Evolutionary conservation across 108 stramenopile genomes (phyloP).

Genomic region (Heterococcus sp.): DNA sequence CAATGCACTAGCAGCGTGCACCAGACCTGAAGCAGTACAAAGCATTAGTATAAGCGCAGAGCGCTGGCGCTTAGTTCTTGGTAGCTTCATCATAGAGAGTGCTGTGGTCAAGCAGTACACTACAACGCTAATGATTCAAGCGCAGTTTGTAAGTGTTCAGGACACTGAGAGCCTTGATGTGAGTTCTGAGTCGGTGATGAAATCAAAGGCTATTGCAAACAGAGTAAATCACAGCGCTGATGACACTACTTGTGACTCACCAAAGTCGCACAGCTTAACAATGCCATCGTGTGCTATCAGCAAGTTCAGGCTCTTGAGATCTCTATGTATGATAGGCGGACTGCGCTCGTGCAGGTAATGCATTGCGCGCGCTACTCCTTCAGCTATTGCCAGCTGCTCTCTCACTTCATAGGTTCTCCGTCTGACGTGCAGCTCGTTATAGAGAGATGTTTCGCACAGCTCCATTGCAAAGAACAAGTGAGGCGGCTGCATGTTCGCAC

Average conservation of each 20-base stretch:
- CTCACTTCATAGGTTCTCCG: background rate
- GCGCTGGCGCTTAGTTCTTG: background rate
- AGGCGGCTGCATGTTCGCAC: slow-evolving; percentile 15
- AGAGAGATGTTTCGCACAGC: slow-evolving; percentile 30
- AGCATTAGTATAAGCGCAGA: background rate
- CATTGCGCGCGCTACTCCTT: slow-evolving; percentile 52
- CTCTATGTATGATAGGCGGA: slow-evolving; percentile 54
- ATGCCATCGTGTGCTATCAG: slow-evolving; percentile 41
- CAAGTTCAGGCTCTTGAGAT: slow-evolving; percentile 56
- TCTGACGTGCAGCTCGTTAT: slow-evolving; percentile 21
- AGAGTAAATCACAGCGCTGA: background rate
- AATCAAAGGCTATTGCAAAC: background rate
- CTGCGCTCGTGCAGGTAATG: slow-evolving; percentile 42
- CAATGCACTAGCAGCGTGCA: slow-evolving; percentile 3
- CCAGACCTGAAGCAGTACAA: slow-evolving; percentile 1
- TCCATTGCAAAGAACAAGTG: slow-evolving; percentile 38
- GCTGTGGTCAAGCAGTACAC: background rate
- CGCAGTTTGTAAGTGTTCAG: background rate
- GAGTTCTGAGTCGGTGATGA: background rate
- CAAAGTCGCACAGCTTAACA: slow-evolving; percentile 58
- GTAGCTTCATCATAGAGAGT: background rate
- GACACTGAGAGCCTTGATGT: background rate
- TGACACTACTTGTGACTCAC: slow-evolving; percentile 5
- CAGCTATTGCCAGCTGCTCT: slow-evolving; percentile 2
- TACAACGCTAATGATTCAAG: background rate